phyloP scores from a whole-genome alignment of 2,329 filamentous ascomycete genomes.

The Stenocarpella maydis region DNA sequence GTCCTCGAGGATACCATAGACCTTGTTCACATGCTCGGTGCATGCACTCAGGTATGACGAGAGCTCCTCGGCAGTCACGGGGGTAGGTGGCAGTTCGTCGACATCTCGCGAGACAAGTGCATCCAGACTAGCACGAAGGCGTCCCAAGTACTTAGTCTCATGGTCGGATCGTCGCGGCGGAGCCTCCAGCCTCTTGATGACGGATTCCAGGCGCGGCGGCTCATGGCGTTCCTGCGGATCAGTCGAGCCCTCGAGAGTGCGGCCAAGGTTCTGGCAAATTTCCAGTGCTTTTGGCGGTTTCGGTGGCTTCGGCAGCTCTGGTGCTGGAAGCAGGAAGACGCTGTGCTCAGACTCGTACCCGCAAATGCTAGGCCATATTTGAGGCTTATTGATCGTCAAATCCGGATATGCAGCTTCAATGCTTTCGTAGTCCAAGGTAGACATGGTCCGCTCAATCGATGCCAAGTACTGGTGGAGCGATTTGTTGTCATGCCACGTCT shows the following conservation, averaged over 20 bases:
- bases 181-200: not conserved
- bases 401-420: not conserved
- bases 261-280: too few species aligned
- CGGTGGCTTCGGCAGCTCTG: not conserved
- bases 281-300: not conserved
- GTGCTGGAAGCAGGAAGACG: conserved; percentile 3
- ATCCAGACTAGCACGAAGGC: conserved; percentile 2
- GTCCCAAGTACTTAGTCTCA: not conserved
- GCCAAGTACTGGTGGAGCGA: conserved; percentile 38
- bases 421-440: not conserved
- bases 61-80: not conserved
- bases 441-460: not conserved
- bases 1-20: not conserved
- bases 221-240: not conserved
- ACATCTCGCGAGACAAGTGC: not conserved
- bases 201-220: not conserved
- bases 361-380: not conserved
- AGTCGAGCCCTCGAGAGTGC: not conserved
- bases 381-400: not conserved
- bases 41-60: not conserved
- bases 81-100: not conserved
- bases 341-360: conserved; percentile 1
- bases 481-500: conserved; percentile 41
- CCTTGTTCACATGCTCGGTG: not conserved
- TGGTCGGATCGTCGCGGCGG: not conserved